Percentiles rank a stretch among this genome's conserved stretches.
Evolutionary conservation across 257 asterid species (phyloP).

Genomic region (Gynochthodes officinalis): DNA sequence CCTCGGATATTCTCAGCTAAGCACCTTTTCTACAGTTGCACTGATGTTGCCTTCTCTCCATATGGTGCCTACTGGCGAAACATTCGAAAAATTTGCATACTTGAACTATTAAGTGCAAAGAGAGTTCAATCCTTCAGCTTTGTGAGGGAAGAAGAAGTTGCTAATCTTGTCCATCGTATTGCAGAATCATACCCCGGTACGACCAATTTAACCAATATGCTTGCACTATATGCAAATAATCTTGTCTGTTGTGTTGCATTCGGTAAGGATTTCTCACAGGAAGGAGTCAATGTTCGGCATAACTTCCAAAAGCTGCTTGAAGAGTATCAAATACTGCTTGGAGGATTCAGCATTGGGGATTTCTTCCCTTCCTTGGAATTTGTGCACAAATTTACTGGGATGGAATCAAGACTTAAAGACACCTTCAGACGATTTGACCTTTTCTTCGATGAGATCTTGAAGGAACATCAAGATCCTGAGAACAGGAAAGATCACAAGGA

Average conservation of each 20-base stretch:
- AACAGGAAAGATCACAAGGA: constrained; percentile 29
- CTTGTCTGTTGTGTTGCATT: constrained; percentile 47
- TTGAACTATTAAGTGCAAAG: constrained; percentile 39
- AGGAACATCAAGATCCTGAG: constrained; percentile 26
- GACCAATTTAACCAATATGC: constrained; percentile 26
- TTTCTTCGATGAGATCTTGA: constrained; percentile 37
- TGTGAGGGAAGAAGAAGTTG: constrained; percentile 46
- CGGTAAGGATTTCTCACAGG: constrained; percentile 41
- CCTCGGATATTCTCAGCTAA: constrained; percentile 50
- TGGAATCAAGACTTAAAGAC: constrained; percentile 32
- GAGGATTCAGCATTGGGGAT: constrained; percentile 57
- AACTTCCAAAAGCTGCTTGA: constrained; percentile 49
- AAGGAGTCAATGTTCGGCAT: constrained; percentile 39
- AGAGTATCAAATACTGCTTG: constrained; percentile 47
- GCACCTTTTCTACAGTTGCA: constrained; percentile 47
- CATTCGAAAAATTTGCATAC: constrained; percentile 36
- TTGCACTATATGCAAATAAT: constrained; percentile 41
- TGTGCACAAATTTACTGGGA: constrained; percentile 43
- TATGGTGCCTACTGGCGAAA: constrained; percentile 52
- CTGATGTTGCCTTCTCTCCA: constrained; percentile 46
- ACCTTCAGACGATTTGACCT: constrained; percentile 42
- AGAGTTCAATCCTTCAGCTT: constrained; percentile 41
- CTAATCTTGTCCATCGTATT: constrained; percentile 33
- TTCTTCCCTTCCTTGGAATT: constrained; percentile 59
- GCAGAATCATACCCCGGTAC: constrained; percentile 21